Evolutionary conservation across 768 basidiomycete species (phyloP).

Genomic region (Mycena metata): DNA sequence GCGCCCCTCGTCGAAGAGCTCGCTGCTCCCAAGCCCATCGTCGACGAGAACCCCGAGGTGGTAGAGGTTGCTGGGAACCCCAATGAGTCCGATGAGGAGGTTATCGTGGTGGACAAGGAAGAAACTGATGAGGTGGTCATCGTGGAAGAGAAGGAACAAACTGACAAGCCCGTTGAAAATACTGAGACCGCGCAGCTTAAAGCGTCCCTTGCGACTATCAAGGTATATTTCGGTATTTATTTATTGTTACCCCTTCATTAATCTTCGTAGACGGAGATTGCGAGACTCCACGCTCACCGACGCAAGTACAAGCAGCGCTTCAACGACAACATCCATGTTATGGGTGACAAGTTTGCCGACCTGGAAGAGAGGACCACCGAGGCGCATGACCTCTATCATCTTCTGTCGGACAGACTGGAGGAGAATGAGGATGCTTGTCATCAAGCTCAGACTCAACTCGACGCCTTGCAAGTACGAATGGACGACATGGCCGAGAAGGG

Average conservation of each 20-base stretch:
- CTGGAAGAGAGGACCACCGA: conserved; percentile 58
- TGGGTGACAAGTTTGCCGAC: conserved; percentile 55
- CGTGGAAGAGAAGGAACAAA: conserved; percentile 8
- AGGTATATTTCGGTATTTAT: conserved; percentile 31
- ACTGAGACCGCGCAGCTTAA: conserved; percentile 31
- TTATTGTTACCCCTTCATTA: conserved; percentile 14
- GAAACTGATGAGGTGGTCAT: conserved; percentile 2
- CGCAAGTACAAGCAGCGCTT: conserved; percentile 58
- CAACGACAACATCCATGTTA: conserved; percentile 55
- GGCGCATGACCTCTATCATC: conserved; percentile 51
- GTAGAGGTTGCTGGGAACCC: conserved; percentile 36
- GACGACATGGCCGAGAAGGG: conserved; percentile 31
- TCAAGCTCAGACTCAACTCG: conserved; percentile 51
- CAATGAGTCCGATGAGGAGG: conserved; percentile 14
- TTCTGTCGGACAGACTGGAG: conserved; percentile 54
- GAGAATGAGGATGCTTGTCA: conserved; percentile 45
- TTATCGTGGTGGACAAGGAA: background rate
- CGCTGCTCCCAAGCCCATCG: conserved; percentile 34
- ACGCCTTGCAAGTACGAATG: conserved; percentile 51
- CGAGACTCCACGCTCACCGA: conserved; percentile 54
- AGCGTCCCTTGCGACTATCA: conserved; percentile 32
- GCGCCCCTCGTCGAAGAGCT: conserved; percentile 25
- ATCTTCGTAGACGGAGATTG: conserved; percentile 50
- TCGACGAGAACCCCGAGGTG: conserved; percentile 31
- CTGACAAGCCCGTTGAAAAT: conserved; percentile 21